Conservation (phyloP, 2,329 filamentous ascomycete species). For the Fusarium tricinctum region DNA sequence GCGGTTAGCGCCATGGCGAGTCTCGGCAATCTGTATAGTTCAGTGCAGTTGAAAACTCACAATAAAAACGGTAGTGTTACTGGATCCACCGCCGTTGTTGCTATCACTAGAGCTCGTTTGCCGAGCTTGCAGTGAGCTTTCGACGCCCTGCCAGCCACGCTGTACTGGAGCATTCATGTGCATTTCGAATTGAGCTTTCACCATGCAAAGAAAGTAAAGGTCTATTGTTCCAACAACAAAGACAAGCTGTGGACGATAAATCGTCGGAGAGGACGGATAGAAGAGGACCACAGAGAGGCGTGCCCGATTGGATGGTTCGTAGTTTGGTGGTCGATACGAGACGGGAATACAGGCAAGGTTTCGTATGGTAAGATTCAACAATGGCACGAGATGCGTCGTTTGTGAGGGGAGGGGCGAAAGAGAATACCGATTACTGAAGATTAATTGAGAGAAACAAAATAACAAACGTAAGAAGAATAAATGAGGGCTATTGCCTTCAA, state of each 20-base stretch:
- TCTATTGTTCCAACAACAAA: conserved; percentile 15
- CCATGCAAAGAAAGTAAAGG: conserved; percentile 32
- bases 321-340: conserved; percentile 23
- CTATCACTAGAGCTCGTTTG: conserved; percentile 5
- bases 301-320: conserved; percentile 25
- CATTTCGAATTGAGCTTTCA: conserved; percentile 40
- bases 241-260: conserved; percentile 6
- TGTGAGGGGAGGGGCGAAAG: background rate
- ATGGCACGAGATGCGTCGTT: conserved; percentile 1
- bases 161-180: conserved; percentile 41
- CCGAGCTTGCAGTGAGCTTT: conserved; percentile 23
- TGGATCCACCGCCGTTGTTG: conserved; percentile 10
- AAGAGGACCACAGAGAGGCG: conserved; percentile 13
- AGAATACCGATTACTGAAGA: conserved; percentile 12
- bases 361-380: conserved; percentile 16
- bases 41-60: conserved; percentile 36
- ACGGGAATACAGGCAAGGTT: conserved; percentile 17
- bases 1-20: conserved; percentile 12
- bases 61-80: conserved; percentile 42
- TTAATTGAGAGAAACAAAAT: conserved; percentile 19
- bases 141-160: conserved; percentile 41
- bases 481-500: conserved; percentile 35
- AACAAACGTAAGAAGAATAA: conserved; percentile 13
- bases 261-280: conserved; percentile 23
- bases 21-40: background rate